Evolutionary conservation across 2,329 filamentous ascomycete genomes (phyloP), one percentile per base, ranked within the genome.

Genomic region (Claviceps monticola): DNA sequence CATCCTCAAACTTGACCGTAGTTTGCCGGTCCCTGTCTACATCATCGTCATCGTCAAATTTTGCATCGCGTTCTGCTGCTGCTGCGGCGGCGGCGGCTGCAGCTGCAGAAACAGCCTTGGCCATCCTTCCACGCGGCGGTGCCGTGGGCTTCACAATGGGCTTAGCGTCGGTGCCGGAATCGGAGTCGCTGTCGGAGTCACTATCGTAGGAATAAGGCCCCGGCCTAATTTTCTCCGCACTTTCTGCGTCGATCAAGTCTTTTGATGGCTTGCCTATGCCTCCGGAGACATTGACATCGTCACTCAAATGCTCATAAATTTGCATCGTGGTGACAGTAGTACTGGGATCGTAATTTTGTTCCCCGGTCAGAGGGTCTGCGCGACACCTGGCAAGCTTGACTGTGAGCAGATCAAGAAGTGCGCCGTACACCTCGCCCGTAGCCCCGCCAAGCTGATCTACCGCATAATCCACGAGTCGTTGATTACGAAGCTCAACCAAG

Each of bases 401-500:
- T 56, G 91, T 88, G 46, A 95, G 67, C 8, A 81, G 74, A 50
- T 78, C 75, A 13, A 97, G 74, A 17, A 94, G 73, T 14, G 82
- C 78, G 39, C 79, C 80, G 63, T 95, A 97, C 1, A 97, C 80
- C 54, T 83, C 76, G 1, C 84, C 83, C 1, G 90, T 94, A 1
- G 78, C 81, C 42, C 82, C 74, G 45, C 89, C 86, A 19, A 93
- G 76, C 36, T 78, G 74, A 50, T 85, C 79, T 49, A 82, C 75
- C 1, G 82, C 88, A 52, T 89, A 78, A n/a, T 81, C 74, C 50
- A 84, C 80, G 2, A 97, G 80, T 19, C 82, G 80, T 56, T 83
- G 78, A 60, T 88, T 95, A 52, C 91, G 86, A 56, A 95, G 74
- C 48, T 86, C 82, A 9, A 96, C 86, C 6, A 84, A 73, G 54